phyloP scores from a whole-genome alignment of 2,329 filamentous ascomycete species.

The Neofusicoccum laricinum region DNA sequence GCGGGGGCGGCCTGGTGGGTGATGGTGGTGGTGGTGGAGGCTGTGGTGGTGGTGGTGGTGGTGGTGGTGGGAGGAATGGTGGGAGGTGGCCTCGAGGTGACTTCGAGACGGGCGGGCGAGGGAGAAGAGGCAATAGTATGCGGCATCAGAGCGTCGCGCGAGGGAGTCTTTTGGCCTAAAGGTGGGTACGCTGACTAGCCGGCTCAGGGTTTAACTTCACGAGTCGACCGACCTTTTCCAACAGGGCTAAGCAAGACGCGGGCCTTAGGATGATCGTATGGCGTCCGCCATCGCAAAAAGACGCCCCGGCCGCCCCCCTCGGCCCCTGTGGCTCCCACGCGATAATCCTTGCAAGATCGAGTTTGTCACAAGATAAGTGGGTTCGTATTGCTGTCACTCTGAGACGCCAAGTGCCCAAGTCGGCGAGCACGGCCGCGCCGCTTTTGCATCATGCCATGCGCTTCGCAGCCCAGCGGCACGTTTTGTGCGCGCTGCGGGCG shows the following conservation, averaged over 20 bases:
- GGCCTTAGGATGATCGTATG: constrained; percentile 17
- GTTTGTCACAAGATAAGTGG: constrained; percentile 18
- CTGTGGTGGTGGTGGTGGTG: constrained; percentile 16
- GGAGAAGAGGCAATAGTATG: constrained; percentile 16
- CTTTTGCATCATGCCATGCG: constrained; percentile 15
- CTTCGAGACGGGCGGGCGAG: constrained; percentile 12
- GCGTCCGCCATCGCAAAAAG: constrained; percentile 15
- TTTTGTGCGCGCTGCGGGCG: neutral
- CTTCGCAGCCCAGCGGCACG: neutral
- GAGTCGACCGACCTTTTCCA: constrained; percentile 16
- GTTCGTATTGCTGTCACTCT: constrained; percentile 17
- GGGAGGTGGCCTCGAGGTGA: neutral
- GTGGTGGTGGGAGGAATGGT: constrained; percentile 15
- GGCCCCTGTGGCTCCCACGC: constrained; percentile 18
- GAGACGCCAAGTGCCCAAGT: constrained; percentile 6
- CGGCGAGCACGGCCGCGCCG: constrained; percentile 7
- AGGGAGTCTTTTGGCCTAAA: constrained; percentile 17
- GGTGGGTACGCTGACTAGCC: constrained; percentile 17
- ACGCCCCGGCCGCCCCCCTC: constrained; percentile 14
- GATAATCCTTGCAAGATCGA: constrained; percentile 17
- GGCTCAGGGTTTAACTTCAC: constrained; percentile 17
- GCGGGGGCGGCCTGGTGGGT: neutral
- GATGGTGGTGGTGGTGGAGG: neutral
- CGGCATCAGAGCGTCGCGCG: constrained; percentile 15
- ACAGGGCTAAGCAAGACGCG: constrained; percentile 16